Evolutionary conservation across 169 alveolate genomes (phyloP), one percentile per base, ranked within the genome.

Genomic region (Eimeria tenella): DNA sequence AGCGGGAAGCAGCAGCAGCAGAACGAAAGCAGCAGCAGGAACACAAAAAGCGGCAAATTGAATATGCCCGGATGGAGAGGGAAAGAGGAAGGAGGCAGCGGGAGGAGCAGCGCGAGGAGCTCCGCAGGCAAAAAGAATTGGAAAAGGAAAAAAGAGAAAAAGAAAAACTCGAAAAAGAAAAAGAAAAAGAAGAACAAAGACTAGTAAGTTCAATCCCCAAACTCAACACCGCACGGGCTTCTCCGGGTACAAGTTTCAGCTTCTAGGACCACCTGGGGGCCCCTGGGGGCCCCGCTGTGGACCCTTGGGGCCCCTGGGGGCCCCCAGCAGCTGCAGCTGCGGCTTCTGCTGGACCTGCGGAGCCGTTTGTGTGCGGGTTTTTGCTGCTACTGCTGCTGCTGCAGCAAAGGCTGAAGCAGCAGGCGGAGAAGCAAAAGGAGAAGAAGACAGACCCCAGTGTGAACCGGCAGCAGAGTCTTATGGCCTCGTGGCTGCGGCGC

Each of bases 331-430:
- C 17, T 19, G 74, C 74, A 3, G 74, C 9, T 19, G 23, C 23
- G 74, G 74, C 74, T n/a, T n/a, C 74, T n/a, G 5, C 23, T 19
- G 74, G 42, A 63, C 42, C 25, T 9, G 74, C 23, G 73, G 73
- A 10, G 11, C n/a, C n/a, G 73, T 71, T 65, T 8, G 75, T 7
- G 81, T 71, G 49, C 21, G 15, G 75, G 25, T 7, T 71, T n/a
- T n/a, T n/a, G n/a, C n/a, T 31, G 42, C 42, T 31, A 2, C 42
- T 31, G 42, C 31, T 71, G 13, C 42, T n/a, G 15, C 53, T 21
- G 82, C 86, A 75, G 86, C 86, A 75, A 52, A 42, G 52, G 86
- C 86, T 49, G 63, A 58, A 75, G 63, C 86, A 75, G 86, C 86
- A 75, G 17, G 86, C 86, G 49, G 86, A 75, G 63, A 75, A 75